A percentile compares a stretch with the other conserved stretches of the same genome.
These are phyloP conservation scores for Stromatinia cepivora DNA, from an alignment of 2,329 filamentous ascomycete genomes.

Conservation along the genomic window DNA sequence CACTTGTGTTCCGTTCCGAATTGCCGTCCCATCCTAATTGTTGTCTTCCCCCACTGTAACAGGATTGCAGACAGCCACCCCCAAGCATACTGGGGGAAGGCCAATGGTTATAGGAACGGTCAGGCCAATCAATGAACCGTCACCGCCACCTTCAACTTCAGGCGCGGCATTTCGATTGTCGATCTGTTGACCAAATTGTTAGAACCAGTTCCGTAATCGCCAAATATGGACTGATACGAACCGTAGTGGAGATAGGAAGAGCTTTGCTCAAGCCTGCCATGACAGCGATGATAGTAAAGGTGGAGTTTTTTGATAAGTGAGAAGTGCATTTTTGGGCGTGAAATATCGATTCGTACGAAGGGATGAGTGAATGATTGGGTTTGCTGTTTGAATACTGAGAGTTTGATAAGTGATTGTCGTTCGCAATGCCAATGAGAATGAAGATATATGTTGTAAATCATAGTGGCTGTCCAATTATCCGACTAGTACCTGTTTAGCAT, in stretches of 20 bases:
- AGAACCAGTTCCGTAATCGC: background rate
- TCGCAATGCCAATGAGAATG: background rate
- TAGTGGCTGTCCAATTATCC: background rate
- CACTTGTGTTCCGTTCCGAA: too few species aligned
- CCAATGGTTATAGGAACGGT: background rate
- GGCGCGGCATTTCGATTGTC: background rate
- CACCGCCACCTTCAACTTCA: background rate
- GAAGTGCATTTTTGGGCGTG: constrained; percentile 7
- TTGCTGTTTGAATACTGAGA: background rate
- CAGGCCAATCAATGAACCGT: background rate
- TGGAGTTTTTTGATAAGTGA: constrained; percentile 7
- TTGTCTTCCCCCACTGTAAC: background rate
- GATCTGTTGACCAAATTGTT: constrained; percentile 41
- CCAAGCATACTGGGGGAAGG: background rate
- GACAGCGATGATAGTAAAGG: background rate
- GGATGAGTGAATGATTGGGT: background rate
- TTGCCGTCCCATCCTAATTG: background rate
- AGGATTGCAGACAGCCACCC: constrained; percentile 6
- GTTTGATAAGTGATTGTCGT: background rate
- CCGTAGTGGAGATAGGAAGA: background rate
- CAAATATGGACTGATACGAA: background rate
- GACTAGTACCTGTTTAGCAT: too few species aligned
- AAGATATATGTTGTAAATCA: background rate
- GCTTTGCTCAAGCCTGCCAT: constrained; percentile 6
- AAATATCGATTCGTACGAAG: background rate